phyloP scores from a whole-genome alignment of 352 stramenopile species.

The Elongisporangium prolatum region DNA sequence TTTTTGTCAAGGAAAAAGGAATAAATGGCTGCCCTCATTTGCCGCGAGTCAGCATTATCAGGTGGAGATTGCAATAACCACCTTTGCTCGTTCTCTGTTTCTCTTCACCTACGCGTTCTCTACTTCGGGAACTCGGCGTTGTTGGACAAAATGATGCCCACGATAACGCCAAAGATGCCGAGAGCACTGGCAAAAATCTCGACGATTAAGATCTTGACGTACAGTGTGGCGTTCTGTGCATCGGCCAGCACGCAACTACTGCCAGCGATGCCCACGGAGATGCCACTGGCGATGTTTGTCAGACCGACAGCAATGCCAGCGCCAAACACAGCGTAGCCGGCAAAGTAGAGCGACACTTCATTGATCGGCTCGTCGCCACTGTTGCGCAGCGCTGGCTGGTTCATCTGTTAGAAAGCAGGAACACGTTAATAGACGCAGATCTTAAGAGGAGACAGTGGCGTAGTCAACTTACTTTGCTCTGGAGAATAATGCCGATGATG shows the following conservation, averaged over 20 bases:
- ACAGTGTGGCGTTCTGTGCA: slow-evolving; percentile 96
- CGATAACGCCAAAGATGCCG: slow-evolving; percentile 98
- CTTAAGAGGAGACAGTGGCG: slow-evolving; percentile 31
- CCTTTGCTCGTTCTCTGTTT: background rate
- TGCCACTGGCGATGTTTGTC: slow-evolving; percentile 96
- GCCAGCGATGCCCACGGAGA: slow-evolving; percentile 97
- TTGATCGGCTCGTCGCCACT: slow-evolving; percentile 68
- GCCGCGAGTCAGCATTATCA: background rate
- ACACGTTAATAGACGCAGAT: slow-evolving; percentile 7
- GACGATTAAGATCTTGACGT: slow-evolving; percentile 99
- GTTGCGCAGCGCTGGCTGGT: slow-evolving; percentile 56
- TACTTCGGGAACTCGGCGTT: slow-evolving; percentile 92
- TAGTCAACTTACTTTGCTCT: slow-evolving; percentile 90
- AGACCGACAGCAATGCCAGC: slow-evolving; percentile 96
- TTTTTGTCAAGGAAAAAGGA: slow-evolving; percentile 8
- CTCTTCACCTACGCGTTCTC: slow-evolving; percentile 1
- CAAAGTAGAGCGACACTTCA: slow-evolving; percentile 90
- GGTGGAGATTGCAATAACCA: background rate
- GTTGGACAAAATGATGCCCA: slow-evolving; percentile 99
- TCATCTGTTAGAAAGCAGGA: slow-evolving; percentile 42
- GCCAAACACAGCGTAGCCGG: slow-evolving; percentile 97
- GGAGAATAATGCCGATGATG: slow-evolving; percentile 99
- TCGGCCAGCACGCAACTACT: slow-evolving; percentile 97
- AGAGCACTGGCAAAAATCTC: slow-evolving; percentile 99
- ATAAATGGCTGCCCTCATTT: slow-evolving; percentile 21